Evolutionary conservation across 805 yeast species (phyloP), one percentile per base, ranked within the genome.

Genomic region (Priceomyces castillae): DNA sequence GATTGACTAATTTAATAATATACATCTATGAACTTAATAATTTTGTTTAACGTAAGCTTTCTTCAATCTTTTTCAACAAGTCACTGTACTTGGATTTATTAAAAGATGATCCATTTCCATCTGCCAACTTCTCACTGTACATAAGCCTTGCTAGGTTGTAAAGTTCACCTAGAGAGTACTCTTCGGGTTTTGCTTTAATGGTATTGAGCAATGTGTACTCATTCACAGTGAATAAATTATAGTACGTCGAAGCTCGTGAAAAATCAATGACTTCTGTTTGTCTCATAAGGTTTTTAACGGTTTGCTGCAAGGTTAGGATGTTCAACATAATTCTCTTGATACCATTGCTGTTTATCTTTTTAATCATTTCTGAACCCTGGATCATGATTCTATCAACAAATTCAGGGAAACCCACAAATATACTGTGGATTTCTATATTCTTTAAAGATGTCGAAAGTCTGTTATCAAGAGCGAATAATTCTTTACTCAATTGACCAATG

Each of bases 301-400:
- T 77, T 57, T 84, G 90, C 62, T 82, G 89, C 34, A 84, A 61
- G 0, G 84, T 81, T 41, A 80, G 69, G 16, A 85, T 78, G 56
- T 84, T 84, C 51, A 80, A 67, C 46, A 78, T 64, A 47, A 85
- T 65, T 50, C 78, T 75, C 51, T 77, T 74, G 43, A 83, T 69
- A 26, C 92, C 90, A 47, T 75, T 72, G 15, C 64, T 63, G 57
- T 82, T 83, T 52, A 83, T 66, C 38, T 68, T 71, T 16, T 61
- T 59, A 7, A 86, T 67, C 41, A 74, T 61, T 19, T 66, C 65
- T 3, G 86, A 75, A 16, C 81, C 84, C 25, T 59, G 60, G 4
- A 85, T 74, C 37, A 81, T 62, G 22, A 80, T 58, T 43, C 65
- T 62, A 54, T 81, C 81, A 46, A 83, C 64, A 53, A 79, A 67